Percentiles rank a stretch among this genome's conserved stretches.
Conservation (phyloP, 1,139 yeast species). For the Suhomyces chickasaworum region DNA sequence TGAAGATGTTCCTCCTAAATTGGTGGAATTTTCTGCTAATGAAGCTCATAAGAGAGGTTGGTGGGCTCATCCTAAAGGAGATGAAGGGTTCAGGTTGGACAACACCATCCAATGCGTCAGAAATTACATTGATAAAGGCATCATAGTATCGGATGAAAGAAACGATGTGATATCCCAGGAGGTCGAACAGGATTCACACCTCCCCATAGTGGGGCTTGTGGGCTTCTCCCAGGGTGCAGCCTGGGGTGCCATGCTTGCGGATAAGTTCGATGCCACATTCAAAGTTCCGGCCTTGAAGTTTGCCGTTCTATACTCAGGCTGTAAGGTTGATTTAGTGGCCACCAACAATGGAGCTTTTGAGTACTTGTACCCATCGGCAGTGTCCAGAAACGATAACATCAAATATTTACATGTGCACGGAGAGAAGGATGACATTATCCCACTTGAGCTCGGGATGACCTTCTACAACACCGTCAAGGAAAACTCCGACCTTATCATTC, state of each 20-base stretch:
- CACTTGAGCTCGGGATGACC: conserved; percentile 62
- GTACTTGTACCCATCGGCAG: neutral
- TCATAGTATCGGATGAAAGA: conserved; percentile 33
- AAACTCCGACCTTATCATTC: conserved; percentile 54
- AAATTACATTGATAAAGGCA: conserved; percentile 34
- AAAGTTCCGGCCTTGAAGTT: conserved; percentile 53
- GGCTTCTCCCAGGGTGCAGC: conserved; percentile 53
- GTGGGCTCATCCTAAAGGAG: conserved; percentile 36
- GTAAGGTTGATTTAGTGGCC: conserved; percentile 53
- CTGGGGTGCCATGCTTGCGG: conserved; percentile 45
- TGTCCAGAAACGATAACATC: conserved; percentile 22
- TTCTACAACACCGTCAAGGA: conserved; percentile 56
- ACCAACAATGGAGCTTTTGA: neutral
- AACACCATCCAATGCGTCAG: conserved; percentile 32
- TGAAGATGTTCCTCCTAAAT: conserved; percentile 45
- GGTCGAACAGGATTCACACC: conserved; percentile 24
- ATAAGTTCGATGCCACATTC: conserved; percentile 34
- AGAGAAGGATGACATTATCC: conserved; percentile 84
- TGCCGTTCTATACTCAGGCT: conserved; percentile 77
- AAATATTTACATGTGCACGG: conserved; percentile 75
- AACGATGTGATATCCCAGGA: conserved; percentile 22
- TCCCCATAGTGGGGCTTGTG: conserved; percentile 44
- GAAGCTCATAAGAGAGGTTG: conserved; percentile 34
- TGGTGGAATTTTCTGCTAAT: conserved; percentile 41
- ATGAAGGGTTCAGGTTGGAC: conserved; percentile 29